Base-by-base conservation (phyloP, 116 monocot species). In the Iris pallida region DNA sequence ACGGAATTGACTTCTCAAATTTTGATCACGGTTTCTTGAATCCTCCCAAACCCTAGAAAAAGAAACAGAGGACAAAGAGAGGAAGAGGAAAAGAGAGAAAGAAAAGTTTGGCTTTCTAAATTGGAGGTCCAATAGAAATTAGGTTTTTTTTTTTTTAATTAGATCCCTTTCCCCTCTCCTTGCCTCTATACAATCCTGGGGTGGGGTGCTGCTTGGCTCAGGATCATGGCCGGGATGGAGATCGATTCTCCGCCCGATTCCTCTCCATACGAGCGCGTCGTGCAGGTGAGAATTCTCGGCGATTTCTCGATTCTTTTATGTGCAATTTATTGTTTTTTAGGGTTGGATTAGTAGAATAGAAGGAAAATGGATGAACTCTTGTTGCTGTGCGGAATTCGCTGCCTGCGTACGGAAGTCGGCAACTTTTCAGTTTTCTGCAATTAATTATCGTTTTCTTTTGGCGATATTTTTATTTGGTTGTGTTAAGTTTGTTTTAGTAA, bases 161-260 rank as follows among this genome's bases (percentile, higher is more conserved):
- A 20, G 47, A 47, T 47, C 18, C 4, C 18, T 46, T 30, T 30
- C 30, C 3, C 30, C 3, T 30, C 30, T 30, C 30, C 30, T 30
- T 30, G 30, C 3, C 30, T 30, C 30, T 30, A 47, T 10, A 78
- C 57, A 80, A 87, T 20, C 75, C 82, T 87, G 88, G 85, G 88
- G 78, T 74, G 79, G 4, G 70, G 71, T 19, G 55, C 79, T 20
- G 74, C 66, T 56, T 86, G 92, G 86, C 73, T 86, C 71, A 79
- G 81, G 42, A 55, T 77, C 71, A 66, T 86, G 81, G 82, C 75
- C 61, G 83, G 86, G 18, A 93, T 89, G 86, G 93, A 89, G 57
- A 20, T 82, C 47, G 85, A 85, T 76, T 72, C 81, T 10, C 64
- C 76, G 65, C 1, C 47, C 14, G 20, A 64, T 53, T 40, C 76